Base-by-base conservation (phyloP, 345 rosid genomes). In the Corchorus olitorius region DNA sequence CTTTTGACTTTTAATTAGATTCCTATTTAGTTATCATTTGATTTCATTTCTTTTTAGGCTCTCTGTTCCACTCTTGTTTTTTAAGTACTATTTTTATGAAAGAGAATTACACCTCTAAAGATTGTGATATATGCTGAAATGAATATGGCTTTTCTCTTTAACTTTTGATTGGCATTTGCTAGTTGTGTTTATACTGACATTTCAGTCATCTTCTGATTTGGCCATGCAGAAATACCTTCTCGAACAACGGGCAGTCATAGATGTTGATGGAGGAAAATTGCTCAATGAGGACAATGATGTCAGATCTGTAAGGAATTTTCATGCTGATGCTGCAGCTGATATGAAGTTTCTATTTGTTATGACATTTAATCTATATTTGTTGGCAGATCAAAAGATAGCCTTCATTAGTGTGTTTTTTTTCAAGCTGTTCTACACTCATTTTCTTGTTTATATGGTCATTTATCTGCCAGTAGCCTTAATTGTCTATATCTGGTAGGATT, bases 221-320 rank as follows among this genome's bases (percentile, higher is more conserved):
- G 34, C 68, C 84, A 81, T 66, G 49, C 77, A 93, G 98, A 91
- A 87, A 79, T 93, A 93, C 85, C 97, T 94, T 83, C 95, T 94
- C 34, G 98, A 94, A 88, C 92, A 93, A 86, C 88, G 90, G 48
- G 98, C 98, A 33, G 87, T 91, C 74, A 78, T 93, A 78, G 93
- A 93, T 77, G 84, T 62, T 75, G 97, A 94, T 84, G 94, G 95
- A 75, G 92, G 97, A 20, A 93, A 87, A 83, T 83, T 91, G 77
- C 97, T 94, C 69, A 94, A 94, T 79, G 98, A 94, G 84, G 98
- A 94, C 82, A 89, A 81, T 84, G 98, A 94, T 85, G 74, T 94
- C 75, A 88, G 98, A 94, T 86, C 97, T 83, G 98, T 94, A 86
- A 81, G 52, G 71, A 70, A 70, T 64, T 43, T 52, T 71, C 77